Base-by-base conservation (phyloP, 331 rosid genomes). In the Acacia pycnantha region DNA sequence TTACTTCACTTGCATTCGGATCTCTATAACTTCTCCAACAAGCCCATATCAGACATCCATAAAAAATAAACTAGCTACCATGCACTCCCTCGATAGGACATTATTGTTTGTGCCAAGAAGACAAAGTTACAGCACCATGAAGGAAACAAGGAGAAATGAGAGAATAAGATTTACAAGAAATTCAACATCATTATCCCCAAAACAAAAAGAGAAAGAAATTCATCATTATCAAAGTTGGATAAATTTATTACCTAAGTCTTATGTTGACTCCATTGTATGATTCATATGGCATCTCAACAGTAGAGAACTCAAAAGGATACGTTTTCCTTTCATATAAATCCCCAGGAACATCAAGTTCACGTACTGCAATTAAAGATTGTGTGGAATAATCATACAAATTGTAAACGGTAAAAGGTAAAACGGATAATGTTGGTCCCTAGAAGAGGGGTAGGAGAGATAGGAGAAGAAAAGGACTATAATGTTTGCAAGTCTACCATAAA, bases 301-400 rank as follows among this genome's bases (percentile, higher is more conserved):
- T 68, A 62, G 89, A 88, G 78, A 87, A 85, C 48, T 84, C 89
- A 53, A 85, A 88, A 1, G 87, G 91, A 47, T 87, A 90, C 29
- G 82, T 85, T 84, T 90, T 90, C 86, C 78, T 85, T 79, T 90
- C 94, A 73, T 82, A 88, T 62, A 90, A 74, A 51, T 87, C 90
- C 24, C 92, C 92, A 73, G 92, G 94, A 78, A 90, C 82, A 64
- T 90, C 94, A 53, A 90, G 88, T 78, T 90, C 94, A 5, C 94
- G 92, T 33, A 88, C 94, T 90, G 90, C 81, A 67, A 58, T 79
- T 62, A 72, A 74, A 58, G 69, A 69, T 13, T 56, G n/a, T 21
- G 48, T 24, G 31, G 65, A 61, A 67, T 22, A 67, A 37, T n/a
- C 22, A n/a, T 84, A 58, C 11, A 19, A 68, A 33, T 15, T 27